These are phyloP conservation scores for Mycena kentingensis DNA, from an alignment of 768 basidiomycete genomes.

Conservation along the genomic window DNA sequence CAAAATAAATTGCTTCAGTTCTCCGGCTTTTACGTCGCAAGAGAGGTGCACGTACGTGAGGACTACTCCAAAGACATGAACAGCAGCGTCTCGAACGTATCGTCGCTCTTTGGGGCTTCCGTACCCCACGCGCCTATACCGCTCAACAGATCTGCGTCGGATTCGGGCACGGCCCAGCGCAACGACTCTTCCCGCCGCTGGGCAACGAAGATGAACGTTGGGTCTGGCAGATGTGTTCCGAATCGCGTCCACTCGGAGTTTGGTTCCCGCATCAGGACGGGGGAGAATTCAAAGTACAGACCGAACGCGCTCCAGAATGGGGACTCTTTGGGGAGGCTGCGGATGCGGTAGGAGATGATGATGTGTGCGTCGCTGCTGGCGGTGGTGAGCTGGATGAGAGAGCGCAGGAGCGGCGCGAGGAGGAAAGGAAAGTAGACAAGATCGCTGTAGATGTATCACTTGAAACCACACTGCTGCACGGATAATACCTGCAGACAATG, in stretches of 20 bases:
- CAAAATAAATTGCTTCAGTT: neutral
- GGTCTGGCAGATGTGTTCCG: constrained; percentile 43
- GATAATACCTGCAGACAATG: constrained; percentile 79
- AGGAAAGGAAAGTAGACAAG: constrained; percentile 88
- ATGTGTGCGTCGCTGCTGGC: constrained; percentile 45
- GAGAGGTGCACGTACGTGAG: constrained; percentile 7
- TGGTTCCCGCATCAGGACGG: constrained; percentile 45
- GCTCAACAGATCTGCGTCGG: constrained; percentile 56
- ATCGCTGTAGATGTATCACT: too few species aligned
- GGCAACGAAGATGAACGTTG: constrained; percentile 64
- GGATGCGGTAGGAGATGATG: constrained; percentile 75
- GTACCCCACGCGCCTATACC: constrained; percentile 58
- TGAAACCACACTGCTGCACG: too few species aligned
- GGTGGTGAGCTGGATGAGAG: constrained; percentile 69
- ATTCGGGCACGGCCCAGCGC: constrained; percentile 53
- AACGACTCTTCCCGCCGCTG: constrained; percentile 58
- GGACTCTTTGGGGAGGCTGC: constrained; percentile 70
- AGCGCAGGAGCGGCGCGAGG: constrained; percentile 72
- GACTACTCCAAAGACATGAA: constrained; percentile 39
- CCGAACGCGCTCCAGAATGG: constrained; percentile 83
- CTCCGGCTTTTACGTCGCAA: neutral
- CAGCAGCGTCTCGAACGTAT: constrained; percentile 71
- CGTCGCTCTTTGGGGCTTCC: constrained; percentile 52
- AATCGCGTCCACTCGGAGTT: constrained; percentile 42
- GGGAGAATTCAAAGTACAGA: constrained; percentile 69